Evolutionary conservation across 169 alveolate species (phyloP).

Genomic region (Plasmodium reichenowi): DNA sequence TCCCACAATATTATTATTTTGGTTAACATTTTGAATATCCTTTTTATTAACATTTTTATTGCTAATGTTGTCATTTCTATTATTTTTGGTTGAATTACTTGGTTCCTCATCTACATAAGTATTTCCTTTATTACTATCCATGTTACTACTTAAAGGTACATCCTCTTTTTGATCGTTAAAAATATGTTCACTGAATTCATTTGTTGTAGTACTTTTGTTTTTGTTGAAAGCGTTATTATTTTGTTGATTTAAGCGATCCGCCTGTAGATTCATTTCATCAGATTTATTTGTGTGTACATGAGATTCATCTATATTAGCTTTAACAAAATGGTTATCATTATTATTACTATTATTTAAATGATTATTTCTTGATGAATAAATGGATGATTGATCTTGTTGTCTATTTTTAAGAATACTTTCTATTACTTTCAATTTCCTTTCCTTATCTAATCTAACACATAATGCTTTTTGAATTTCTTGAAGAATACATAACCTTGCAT

Average conservation of each 20-base stretch:
- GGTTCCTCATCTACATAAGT: too few species aligned
- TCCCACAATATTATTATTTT: too few species aligned
- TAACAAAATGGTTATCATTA: neutral
- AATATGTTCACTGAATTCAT: too few species aligned
- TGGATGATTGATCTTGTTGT: conserved; percentile 5
- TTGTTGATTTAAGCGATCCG: neutral
- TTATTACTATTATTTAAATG: too few species aligned
- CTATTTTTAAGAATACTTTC: conserved; percentile 56
- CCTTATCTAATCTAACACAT: conserved; percentile 66
- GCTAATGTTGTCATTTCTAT: too few species aligned
- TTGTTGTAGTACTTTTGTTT: neutral
- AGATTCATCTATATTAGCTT: neutral
- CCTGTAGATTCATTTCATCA: neutral
- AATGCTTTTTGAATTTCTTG: conserved; percentile 73
- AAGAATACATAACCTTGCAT: conserved; percentile 51
- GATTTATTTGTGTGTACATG: neutral
- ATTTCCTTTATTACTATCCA: too few species aligned
- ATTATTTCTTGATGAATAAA: too few species aligned
- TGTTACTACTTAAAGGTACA: too few species aligned
- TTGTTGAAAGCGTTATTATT: neutral
- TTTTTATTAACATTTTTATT: too few species aligned
- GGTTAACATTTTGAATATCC: too few species aligned
- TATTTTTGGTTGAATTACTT: too few species aligned
- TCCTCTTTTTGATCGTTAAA: too few species aligned
- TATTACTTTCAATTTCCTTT: conserved; percentile 54